Evolutionary conservation across 331 rosid species (phyloP).

Genomic region (Acacia pycnantha): DNA sequence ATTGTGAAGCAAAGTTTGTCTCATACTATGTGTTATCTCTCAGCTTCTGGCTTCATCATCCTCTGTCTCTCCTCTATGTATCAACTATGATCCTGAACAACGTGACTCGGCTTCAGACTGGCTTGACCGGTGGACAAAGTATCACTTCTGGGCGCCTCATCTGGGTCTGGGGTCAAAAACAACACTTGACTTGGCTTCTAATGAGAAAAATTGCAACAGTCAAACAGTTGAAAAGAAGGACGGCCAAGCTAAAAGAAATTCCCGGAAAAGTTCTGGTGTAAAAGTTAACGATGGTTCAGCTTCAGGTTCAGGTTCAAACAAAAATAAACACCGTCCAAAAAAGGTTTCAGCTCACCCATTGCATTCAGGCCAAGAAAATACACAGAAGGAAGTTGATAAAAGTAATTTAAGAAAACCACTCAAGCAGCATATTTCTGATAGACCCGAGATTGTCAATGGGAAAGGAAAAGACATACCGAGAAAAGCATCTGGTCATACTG

Average conservation of each 20-base stretch:
- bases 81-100: slow-evolving; percentile 41
- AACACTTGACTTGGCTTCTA: slow-evolving; percentile 26
- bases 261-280: slow-evolving; percentile 26
- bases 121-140: slow-evolving; percentile 62
- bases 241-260: slow-evolving; percentile 35
- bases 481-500: slow-evolving; percentile 30
- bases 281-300: slow-evolving; percentile 32
- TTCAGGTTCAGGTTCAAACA: slow-evolving; percentile 43
- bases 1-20: slow-evolving; percentile 10
- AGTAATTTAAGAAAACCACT: slow-evolving; percentile 32
- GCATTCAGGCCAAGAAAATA: slow-evolving; percentile 38
- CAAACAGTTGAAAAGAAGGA: slow-evolving; percentile 32
- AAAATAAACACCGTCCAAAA: slow-evolving; percentile 37
- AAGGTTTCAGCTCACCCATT: slow-evolving; percentile 36
- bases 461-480: slow-evolving; percentile 16
- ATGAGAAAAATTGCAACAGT: slow-evolving; percentile 28
- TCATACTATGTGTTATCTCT: slow-evolving; percentile 3
- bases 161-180: slow-evolving; percentile 30
- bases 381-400: slow-evolving; percentile 38
- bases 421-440: slow-evolving; percentile 32
- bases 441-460: slow-evolving; percentile 27
- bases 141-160: slow-evolving; percentile 46
- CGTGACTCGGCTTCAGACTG: slow-evolving; percentile 40
- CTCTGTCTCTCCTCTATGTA: slow-evolving; percentile 30
- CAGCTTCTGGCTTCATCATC: slow-evolving; percentile 55